phyloP scores from a whole-genome alignment of 1,284 basidiomycete genomes.

The Cutaneotrichosporon cyanovorans region DNA sequence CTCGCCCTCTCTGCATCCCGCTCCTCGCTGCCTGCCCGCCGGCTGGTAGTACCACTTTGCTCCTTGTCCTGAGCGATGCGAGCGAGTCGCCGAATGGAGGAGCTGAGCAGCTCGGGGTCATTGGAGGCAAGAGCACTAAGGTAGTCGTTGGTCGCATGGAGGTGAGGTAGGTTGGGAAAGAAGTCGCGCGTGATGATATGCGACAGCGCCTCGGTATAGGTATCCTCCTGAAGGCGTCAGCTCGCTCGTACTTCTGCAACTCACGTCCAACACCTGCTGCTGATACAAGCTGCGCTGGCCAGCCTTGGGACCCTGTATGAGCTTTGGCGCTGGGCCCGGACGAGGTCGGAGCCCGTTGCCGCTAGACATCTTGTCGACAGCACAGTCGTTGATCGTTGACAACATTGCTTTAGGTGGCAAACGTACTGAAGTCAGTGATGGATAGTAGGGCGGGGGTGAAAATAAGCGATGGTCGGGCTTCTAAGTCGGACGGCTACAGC shows the following conservation, averaged over 20 bases:
- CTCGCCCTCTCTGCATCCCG: conserved; percentile 5
- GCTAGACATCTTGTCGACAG: conserved; percentile 1
- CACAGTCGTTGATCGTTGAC: not conserved
- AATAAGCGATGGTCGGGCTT: not conserved
- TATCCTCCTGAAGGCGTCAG: conserved; percentile 61
- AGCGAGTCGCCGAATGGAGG: conserved; percentile 64
- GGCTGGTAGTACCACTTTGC: conserved; percentile 7
- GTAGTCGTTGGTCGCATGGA: conserved; percentile 78
- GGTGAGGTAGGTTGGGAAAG: conserved; percentile 81
- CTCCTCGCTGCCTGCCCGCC: conserved; percentile 1
- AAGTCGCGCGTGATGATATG: conserved; percentile 94
- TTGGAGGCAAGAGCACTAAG: conserved; percentile 66
- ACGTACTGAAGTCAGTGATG: not conserved
- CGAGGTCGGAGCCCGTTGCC: conserved; percentile 27
- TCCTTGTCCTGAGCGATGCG: conserved; percentile 50
- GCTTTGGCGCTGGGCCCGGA: conserved; percentile 23
- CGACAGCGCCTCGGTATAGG: conserved; percentile 86
- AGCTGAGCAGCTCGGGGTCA: conserved; percentile 64
- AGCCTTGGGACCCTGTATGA: conserved; percentile 27
- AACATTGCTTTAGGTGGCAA: conserved; percentile 2
- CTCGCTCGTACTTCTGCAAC: conserved; percentile 6
- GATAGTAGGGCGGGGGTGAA: not conserved
- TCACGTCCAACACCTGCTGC: conserved; percentile 39
- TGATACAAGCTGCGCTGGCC: conserved; percentile 38
- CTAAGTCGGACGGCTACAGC: not conserved